Conservation (phyloP, 768 basidiomycete species). For the Hortiboletus campestris region DNA sequence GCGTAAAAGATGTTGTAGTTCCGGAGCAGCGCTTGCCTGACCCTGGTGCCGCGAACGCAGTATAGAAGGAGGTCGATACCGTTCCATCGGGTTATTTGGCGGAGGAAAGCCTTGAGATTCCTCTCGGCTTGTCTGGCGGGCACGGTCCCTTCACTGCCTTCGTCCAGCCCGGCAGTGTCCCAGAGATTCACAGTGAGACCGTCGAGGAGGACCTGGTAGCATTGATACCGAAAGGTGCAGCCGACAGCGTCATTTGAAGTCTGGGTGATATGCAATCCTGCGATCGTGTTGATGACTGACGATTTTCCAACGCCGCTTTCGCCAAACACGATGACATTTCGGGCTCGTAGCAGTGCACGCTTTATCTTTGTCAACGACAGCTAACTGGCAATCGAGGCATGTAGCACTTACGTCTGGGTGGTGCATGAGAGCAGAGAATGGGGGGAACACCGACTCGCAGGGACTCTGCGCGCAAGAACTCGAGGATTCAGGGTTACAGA, state of each 20-base stretch:
- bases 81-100: slow-evolving; percentile 24
- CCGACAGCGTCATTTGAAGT: slow-evolving; percentile 33
- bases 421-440: slow-evolving; percentile 10
- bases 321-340: slow-evolving; percentile 42
- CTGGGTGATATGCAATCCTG: slow-evolving; percentile 22
- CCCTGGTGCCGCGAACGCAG: slow-evolving; percentile 35
- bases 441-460: slow-evolving; percentile 8
- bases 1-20: slow-evolving; percentile 33
- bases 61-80: slow-evolving; percentile 34
- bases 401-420: slow-evolving; percentile 6
- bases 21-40: slow-evolving; percentile 24
- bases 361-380: slow-evolving; percentile 5
- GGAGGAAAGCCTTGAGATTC: slow-evolving; percentile 33
- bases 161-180: slow-evolving; percentile 35
- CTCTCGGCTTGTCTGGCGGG: slow-evolving; percentile 25
- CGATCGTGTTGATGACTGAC: slow-evolving; percentile 41
- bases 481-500: neutral
- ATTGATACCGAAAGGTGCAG: slow-evolving; percentile 32
- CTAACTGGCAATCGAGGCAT: neutral
- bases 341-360: slow-evolving; percentile 5
- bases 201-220: slow-evolving; percentile 24
- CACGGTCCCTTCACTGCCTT: slow-evolving; percentile 28
- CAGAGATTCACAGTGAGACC: slow-evolving; percentile 24
- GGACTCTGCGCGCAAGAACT: slow-evolving; percentile 5
- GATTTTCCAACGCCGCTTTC: slow-evolving; percentile 42